These are phyloP conservation scores for Brassica hybrid DNA, from an alignment of 441 rosid species.

Conservation along the genomic window DNA sequence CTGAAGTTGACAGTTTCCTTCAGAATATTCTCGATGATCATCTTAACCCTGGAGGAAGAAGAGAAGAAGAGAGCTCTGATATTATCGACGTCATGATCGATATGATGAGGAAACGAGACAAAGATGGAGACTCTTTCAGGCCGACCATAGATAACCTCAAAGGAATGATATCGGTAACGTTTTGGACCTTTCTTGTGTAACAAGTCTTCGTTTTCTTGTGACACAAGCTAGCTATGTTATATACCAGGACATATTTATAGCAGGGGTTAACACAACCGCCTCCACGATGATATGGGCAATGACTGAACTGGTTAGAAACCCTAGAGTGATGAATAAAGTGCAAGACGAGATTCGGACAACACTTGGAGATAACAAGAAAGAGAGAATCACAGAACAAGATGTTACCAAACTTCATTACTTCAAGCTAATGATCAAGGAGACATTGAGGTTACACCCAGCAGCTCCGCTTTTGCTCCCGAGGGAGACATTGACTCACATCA, in stretches of 20 bases:
- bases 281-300: slow-evolving; percentile 51
- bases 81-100: slow-evolving; percentile 13
- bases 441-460: slow-evolving; percentile 56
- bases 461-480: slow-evolving; percentile 50
- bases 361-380: slow-evolving; percentile 18
- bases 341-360: slow-evolving; percentile 33
- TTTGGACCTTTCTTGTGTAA: not conserved
- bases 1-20: not conserved
- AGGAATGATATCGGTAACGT: slow-evolving; percentile 48
- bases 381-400: slow-evolving; percentile 18
- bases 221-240: not conserved
- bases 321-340: slow-evolving; percentile 51
- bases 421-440: slow-evolving; percentile 55
- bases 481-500: slow-evolving; percentile 24
- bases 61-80: slow-evolving; percentile 6
- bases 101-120: not conserved
- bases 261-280: slow-evolving; percentile 47
- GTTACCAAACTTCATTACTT: slow-evolving; percentile 43
- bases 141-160: slow-evolving; percentile 41
- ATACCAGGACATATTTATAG: slow-evolving; percentile 42
- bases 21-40: slow-evolving; percentile 13
- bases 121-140: not conserved
- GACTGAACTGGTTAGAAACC: slow-evolving; percentile 49
- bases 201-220: not conserved
- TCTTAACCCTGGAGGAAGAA: slow-evolving; percentile 8